Percentiles rank a stretch among this genome's conserved stretches.
Conservation (phyloP, 176 grass and related monocot species). For the Raddia guianensis region DNA sequence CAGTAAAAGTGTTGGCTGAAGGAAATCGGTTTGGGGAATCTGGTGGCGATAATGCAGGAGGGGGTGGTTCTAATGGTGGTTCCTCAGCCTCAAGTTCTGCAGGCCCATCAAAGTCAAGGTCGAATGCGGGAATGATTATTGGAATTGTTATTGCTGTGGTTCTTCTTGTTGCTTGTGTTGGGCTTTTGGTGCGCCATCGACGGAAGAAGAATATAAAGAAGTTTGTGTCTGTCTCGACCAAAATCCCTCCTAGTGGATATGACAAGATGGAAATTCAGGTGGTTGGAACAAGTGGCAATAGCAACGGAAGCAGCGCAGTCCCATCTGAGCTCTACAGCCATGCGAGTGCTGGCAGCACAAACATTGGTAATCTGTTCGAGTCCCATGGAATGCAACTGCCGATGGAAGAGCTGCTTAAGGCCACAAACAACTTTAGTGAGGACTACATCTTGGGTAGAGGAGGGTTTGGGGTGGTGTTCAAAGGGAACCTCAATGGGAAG, state of each 20-base stretch:
- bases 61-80: conserved; percentile 26
- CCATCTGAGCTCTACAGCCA: conserved; percentile 48
- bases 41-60: conserved; percentile 31
- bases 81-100: conserved; percentile 37
- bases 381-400: conserved; percentile 82
- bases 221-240: conserved; percentile 52
- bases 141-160: conserved; percentile 63
- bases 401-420: conserved; percentile 61
- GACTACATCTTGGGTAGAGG: conserved; percentile 74
- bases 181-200: conserved; percentile 44
- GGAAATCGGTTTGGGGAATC: conserved; percentile 72
- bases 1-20: conserved; percentile 51
- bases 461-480: conserved; percentile 92
- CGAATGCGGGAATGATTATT: conserved; percentile 46
- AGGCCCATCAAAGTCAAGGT: conserved; percentile 29
- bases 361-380: conserved; percentile 50
- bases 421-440: conserved; percentile 87
- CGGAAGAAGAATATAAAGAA: conserved; percentile 63
- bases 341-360: conserved; percentile 40
- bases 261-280: conserved; percentile 50
- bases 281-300: conserved; percentile 45
- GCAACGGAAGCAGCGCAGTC: conserved; percentile 26
- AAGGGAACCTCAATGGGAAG: conserved; percentile 73
- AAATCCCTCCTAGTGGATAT: conserved; percentile 50
- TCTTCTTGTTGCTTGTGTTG: conserved; percentile 51